These are phyloP conservation scores for Trichoderma koningii DNA, from an alignment of 2,329 filamentous ascomycete species.

Conservation along the genomic window DNA sequence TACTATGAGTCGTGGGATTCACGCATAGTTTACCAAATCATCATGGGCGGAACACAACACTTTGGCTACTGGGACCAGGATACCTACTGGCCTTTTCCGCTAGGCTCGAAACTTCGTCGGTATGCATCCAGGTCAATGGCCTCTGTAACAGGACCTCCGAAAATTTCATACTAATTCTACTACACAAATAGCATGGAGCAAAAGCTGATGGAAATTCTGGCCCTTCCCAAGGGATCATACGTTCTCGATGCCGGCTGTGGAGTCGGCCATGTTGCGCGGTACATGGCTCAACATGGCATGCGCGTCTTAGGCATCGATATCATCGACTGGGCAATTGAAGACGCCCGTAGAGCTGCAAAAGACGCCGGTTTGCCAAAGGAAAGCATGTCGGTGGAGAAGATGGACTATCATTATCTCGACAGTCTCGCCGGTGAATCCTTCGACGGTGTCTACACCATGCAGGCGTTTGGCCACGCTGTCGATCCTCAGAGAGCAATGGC, in stretches of 20 bases:
- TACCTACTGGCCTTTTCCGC: conserved; percentile 52
- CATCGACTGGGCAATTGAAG: conserved; percentile 49
- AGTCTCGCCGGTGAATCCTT: conserved; percentile 42
- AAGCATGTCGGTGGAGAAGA: conserved; percentile 43
- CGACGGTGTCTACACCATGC: conserved; percentile 58
- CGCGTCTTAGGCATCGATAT: conserved; percentile 53
- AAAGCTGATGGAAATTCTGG: background rate
- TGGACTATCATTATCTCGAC: conserved; percentile 56
- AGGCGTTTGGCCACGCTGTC: conserved; percentile 57
- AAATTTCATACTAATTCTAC: background rate
- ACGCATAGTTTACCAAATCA: conserved; percentile 45
- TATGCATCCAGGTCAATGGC: conserved; percentile 44
- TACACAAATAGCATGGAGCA: background rate
- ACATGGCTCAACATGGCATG: conserved; percentile 47
- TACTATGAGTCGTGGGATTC: conserved; percentile 52
- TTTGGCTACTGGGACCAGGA: conserved; percentile 52
- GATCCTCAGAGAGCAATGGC: conserved; percentile 47
- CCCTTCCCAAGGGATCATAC: conserved; percentile 43
- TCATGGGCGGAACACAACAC: conserved; percentile 52
- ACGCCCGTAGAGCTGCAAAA: conserved; percentile 46
- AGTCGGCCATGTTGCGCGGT: conserved; percentile 51
- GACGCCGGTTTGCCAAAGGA: conserved; percentile 39
- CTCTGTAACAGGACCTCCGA: conserved; percentile 31
- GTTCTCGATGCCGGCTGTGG: conserved; percentile 57
- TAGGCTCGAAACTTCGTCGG: conserved; percentile 50